Base-by-base conservation (phyloP, 495 filamentous ascomycete species). In the Hypoxylon rickii region DNA sequence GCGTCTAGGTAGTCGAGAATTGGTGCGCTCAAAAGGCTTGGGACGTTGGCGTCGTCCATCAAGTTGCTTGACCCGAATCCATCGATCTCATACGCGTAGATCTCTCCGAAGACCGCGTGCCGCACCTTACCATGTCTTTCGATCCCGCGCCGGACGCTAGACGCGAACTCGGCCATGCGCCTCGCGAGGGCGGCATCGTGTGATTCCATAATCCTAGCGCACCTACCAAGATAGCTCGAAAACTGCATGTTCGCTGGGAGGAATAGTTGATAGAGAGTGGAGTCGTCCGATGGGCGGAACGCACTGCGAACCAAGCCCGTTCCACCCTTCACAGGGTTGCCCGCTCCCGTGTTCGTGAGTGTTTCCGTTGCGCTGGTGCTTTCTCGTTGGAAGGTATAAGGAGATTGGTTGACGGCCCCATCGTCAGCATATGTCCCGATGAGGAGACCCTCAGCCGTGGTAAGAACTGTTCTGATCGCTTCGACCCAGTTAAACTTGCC, bases 191-290 rank as follows among this genome's bases (percentile, higher is more conserved):
- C 63, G 6, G 44, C 66, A 40, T 74, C 71, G 34, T 84, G 68
- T 1, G 56, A 50, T 3, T 54, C 58, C 70, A 82, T 78, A 54
- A 89, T 85, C 7, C 64, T 36, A 0, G 78, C 72, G 8, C 75
- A 72, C 0, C 64, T 65, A 2, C 67, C 72, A 1, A 87, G 73
- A 46, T 80, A 83, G 20, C 74, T 63, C 12, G 80, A 73, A 61
- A 88, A 87, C 79, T 87, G 86, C 86, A 88, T 88, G 50, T 88
- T 89, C 3, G 79, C 76, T 1, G 86, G 86, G 22, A 89, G 77
- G 52, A 85, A 72, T 13, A 83, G 74, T 63, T 84, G 81, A 49
- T 73, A 85, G 42, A 82, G 79, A 1, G 66, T 75, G 15, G 72
- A 54, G 63, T 89, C 86, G 64, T 89, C 86, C 16, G 79, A 83